Evolutionary conservation across 73 alveolate genomes (phyloP).

Genomic region (Blepharisma stoltei): DNA sequence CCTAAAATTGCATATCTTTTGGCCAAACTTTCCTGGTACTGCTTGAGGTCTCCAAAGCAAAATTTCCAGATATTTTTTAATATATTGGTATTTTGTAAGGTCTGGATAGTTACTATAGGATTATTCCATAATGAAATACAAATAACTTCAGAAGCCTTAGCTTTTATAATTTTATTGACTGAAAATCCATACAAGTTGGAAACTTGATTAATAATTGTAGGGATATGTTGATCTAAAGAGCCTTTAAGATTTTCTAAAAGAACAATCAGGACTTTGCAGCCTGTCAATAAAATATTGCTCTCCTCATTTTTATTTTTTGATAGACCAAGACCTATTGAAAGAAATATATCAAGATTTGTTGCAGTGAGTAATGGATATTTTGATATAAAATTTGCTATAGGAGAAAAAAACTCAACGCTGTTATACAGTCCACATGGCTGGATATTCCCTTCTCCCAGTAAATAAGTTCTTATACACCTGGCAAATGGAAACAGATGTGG

Average conservation of each 20-base stretch:
- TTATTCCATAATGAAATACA: slow-evolving; percentile 54
- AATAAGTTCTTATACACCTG: not conserved
- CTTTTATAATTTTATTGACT: slow-evolving; percentile 33
- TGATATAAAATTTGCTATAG: slow-evolving; percentile 17
- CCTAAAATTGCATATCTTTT: not conserved
- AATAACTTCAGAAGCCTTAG: slow-evolving; percentile 31
- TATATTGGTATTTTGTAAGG: not conserved
- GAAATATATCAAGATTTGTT: not conserved
- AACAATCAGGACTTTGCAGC: slow-evolving; percentile 49
- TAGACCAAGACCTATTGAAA: not conserved
- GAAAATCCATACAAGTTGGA: not conserved
- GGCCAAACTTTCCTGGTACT: not conserved
- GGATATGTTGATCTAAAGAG: slow-evolving; percentile 38
- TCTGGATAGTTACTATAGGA: slow-evolving; percentile 32
- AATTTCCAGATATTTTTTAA: not conserved
- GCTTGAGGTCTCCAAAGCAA: not conserved
- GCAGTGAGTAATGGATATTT: not conserved
- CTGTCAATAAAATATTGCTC: not conserved
- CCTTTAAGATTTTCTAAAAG: slow-evolving; percentile 54
- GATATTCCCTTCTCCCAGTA: slow-evolving; percentile 24
- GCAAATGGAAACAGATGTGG: slow-evolving; percentile 42
- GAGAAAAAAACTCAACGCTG: not conserved
- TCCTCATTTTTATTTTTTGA: not conserved
- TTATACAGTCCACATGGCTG: slow-evolving; percentile 11
- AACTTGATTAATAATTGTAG: slow-evolving; percentile 25